Conservation (phyloP, 805 yeast species). For the Kazachstania taianensis region DNA sequence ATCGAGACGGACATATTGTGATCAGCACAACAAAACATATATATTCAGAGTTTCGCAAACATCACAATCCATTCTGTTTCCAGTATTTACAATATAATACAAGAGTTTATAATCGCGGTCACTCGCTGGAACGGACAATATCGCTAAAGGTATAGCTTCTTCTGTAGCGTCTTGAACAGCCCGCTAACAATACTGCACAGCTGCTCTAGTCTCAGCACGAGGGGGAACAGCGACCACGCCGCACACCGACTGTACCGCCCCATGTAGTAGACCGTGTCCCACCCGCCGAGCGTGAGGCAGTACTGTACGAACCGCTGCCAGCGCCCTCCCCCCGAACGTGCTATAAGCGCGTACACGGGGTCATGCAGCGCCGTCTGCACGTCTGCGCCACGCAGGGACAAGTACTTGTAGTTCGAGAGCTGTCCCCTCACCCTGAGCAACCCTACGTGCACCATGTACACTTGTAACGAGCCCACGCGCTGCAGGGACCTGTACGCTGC, state of each 20-base stretch:
- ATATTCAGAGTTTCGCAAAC: too few relatives aligned
- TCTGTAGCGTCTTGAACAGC: too few relatives aligned
- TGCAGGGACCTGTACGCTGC: conserved; percentile 15
- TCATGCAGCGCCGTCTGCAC: conserved; percentile 15
- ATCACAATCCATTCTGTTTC: too few relatives aligned
- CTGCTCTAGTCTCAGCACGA: not conserved
- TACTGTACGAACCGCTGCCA: conserved; percentile 9
- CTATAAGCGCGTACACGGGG: conserved; percentile 23
- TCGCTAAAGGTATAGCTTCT: too few relatives aligned
- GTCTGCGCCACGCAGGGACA: conserved; percentile 18
- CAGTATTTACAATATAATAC: too few relatives aligned
- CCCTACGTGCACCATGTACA: conserved; percentile 22
- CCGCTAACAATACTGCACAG: not conserved
- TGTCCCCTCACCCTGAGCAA: conserved; percentile 24
- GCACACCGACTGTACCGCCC: conserved; percentile 17
- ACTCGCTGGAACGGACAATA: too few relatives aligned
- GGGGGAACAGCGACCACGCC: conserved; percentile 3
- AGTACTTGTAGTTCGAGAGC: conserved; percentile 26
- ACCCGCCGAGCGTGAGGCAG: conserved; percentile 12
- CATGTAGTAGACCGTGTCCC: conserved; percentile 10
- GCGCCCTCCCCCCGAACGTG: conserved; percentile 15
- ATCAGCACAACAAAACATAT: too few relatives aligned
- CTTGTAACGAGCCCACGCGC: conserved; percentile 7
- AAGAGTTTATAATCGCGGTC: too few relatives aligned
- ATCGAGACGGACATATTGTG: too few relatives aligned